Evolutionary conservation across 2,329 filamentous ascomycete genomes (phyloP), one percentile per base, ranked within the genome.

Genomic region (Pleurostoma richardsiae): DNA sequence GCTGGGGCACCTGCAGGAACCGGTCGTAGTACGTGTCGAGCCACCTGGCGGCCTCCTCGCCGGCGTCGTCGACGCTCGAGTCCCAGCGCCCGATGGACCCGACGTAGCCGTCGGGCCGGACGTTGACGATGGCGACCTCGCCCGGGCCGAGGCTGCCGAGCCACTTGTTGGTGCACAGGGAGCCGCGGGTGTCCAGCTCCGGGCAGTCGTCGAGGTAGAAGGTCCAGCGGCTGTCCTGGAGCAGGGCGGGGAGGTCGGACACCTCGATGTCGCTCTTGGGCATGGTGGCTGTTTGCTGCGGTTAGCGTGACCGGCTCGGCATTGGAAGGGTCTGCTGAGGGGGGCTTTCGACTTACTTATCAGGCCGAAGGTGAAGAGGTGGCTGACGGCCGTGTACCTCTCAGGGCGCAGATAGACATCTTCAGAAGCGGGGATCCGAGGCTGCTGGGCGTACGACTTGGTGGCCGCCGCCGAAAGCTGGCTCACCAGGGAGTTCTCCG

Each of bases 41-140:
- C 77, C 77, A 80, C 49, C 62, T 65, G 29, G 77, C 77, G 6
- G 77, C 77, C 41, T 73, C 68, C 39, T 72, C 61, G 39, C 77
- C 77, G 5, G 74, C 64, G 39, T 73, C 73, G 46, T 77, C 74
- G 29, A 74, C 58, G 53, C 67, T 70, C 31, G 72, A 70, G 57
- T 77, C 73, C 74, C 74, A 78, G 39, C 73, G 65, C 40, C 74
- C 69, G 28, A 87, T 64, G n/a, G 75, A 80, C 2, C 85, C 86
- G 4, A 89, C 79, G 60, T 89, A 90, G 8, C 86, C 85, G 62
- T 90, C 86, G 0, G 86, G 86, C 4, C 86, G 74, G 2, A 90
- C 82, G 55, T 85, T 83, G 39, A 85, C 70, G 39, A 89, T 76
- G 4, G 78, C 81, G 5, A 85, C 76, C 53, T 85, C 77, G 7